A percentile compares a stretch with the other conserved stretches of the same genome.
These are phyloP conservation scores for Fragaria vesca DNA, from an alignment of 306 rosid species.

Conservation along the genomic window DNA sequence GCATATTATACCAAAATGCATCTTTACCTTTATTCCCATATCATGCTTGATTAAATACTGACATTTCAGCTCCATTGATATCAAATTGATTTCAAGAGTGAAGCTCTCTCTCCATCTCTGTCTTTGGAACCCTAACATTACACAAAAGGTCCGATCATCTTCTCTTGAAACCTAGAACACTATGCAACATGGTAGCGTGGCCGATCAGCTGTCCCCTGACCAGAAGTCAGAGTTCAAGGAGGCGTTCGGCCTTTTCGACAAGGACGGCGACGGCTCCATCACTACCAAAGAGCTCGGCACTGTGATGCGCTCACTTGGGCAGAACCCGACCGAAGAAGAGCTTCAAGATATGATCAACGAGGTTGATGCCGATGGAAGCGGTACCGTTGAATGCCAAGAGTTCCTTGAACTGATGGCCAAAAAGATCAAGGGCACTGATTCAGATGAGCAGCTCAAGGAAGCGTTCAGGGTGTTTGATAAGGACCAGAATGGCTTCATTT, in stretches of 20 bases:
- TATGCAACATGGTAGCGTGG: not conserved
- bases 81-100: not conserved
- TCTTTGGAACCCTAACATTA: not conserved
- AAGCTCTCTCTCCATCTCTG: not conserved
- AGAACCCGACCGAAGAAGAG: not conserved
- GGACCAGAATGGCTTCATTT: not conserved
- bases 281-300: slow-evolving; percentile 1
- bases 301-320: not conserved
- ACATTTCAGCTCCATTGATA: not conserved
- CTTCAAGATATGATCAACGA: not conserved
- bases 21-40: not conserved
- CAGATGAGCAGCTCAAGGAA: not conserved
- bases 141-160: not conserved
- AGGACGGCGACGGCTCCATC: not conserved
- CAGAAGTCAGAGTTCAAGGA: not conserved
- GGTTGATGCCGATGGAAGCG: not conserved
- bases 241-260: not conserved
- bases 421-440: not conserved
- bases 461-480: slow-evolving; percentile 1
- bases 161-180: not conserved
- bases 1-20: not conserved
- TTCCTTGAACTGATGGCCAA: not conserved
- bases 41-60: not conserved
- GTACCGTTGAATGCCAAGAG: not conserved
- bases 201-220: not conserved